A percentile compares a stretch with the other conserved stretches of the same genome.
Conservation (phyloP, 495 filamentous ascomycete genomes). For the Penicillium salamii region DNA sequence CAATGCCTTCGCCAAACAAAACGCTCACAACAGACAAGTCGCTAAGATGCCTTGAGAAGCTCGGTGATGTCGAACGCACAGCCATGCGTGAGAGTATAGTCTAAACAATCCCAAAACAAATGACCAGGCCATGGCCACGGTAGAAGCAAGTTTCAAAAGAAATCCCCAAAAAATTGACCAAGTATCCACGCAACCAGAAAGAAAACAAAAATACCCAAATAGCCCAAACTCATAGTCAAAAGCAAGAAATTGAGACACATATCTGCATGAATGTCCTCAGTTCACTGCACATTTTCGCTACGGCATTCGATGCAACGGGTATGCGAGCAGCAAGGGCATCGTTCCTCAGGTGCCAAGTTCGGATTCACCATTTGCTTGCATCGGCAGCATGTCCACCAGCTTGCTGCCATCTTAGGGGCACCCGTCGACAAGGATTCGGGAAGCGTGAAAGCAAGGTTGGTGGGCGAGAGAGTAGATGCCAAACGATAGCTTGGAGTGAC, state of each 20-base stretch:
- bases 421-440: neutral
- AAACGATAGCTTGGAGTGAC: neutral
- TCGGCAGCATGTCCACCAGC: slow-evolving; percentile 3
- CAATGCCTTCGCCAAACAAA: too few species aligned
- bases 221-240: too few species aligned
- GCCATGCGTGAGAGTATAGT: too few species aligned
- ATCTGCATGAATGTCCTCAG: neutral
- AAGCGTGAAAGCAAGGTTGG: neutral
- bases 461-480: too few species aligned
- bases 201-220: neutral
- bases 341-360: neutral
- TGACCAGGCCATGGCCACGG: too few species aligned
- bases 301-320: neutral
- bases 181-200: neutral
- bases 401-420: neutral
- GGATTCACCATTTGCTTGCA: slow-evolving; percentile 3
- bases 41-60: too few species aligned
- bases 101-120: too few species aligned
- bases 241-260: too few species aligned
- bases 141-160: too few species aligned
- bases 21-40: too few species aligned
- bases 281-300: neutral
- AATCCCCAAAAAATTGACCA: neutral
- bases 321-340: slow-evolving; percentile 4
- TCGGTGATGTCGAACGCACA: too few species aligned